Evolutionary conservation across 2,329 filamentous ascomycete genomes (phyloP).

Genomic region (Penicillium crustosum): DNA sequence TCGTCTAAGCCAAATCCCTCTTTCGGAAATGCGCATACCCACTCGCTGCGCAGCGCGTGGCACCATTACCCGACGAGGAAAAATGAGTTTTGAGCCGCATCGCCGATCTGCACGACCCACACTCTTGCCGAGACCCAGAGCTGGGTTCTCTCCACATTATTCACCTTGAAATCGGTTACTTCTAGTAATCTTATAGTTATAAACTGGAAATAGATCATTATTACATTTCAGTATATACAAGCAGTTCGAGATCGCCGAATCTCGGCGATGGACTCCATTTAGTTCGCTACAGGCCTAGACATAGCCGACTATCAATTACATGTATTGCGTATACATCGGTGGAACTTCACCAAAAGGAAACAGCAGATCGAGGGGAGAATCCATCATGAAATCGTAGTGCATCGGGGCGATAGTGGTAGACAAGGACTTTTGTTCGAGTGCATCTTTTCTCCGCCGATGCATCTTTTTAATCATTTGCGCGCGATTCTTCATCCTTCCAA

Average conservation of each 20-base stretch:
- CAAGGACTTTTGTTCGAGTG: conserved; percentile 5
- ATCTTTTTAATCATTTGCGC: conserved; percentile 14
- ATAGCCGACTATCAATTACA: background rate
- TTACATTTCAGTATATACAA: background rate
- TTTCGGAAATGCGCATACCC: conserved; percentile 31
- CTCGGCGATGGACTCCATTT: too few species aligned
- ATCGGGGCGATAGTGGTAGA: background rate
- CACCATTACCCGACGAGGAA: background rate
- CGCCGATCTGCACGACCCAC: conserved; percentile 50
- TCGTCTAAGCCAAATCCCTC: background rate
- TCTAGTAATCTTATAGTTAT: too few species aligned
- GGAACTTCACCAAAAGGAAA: conserved; percentile 14
- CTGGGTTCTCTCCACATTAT: conserved; percentile 11
- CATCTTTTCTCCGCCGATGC: conserved; percentile 14
- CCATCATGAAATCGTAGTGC: conserved; percentile 13
- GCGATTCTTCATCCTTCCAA: conserved; percentile 7
- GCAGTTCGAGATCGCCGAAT: background rate
- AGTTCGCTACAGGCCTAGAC: background rate
- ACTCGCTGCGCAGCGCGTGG: background rate
- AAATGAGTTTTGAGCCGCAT: conserved; percentile 46
- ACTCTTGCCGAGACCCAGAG: conserved; percentile 45
- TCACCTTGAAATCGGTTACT: background rate
- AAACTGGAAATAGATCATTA: background rate
- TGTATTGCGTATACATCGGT: background rate
- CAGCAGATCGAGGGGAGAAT: conserved; percentile 13